Evolutionary conservation across 306 rosid genomes (phyloP).

Genomic region (Bauhinia variegata): DNA sequence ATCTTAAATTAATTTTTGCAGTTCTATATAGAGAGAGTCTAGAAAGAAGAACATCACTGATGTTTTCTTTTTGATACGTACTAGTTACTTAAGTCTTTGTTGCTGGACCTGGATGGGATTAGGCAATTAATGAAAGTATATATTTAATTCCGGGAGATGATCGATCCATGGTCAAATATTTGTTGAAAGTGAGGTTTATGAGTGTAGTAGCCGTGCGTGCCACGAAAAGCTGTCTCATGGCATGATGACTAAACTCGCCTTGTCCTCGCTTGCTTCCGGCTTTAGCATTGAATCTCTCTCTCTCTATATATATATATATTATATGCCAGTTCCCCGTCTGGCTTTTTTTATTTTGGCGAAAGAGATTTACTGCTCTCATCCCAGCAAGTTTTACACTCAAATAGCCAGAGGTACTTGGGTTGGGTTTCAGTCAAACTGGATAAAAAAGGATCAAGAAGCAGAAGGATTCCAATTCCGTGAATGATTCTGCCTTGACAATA

Average conservation of each 20-base stretch:
- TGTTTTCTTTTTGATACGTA: slow-evolving; percentile 36
- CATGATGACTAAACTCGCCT: slow-evolving; percentile 45
- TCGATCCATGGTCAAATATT: slow-evolving; percentile 10
- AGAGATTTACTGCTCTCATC: no score
- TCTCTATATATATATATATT: no score
- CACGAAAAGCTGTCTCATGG: slow-evolving; percentile 48
- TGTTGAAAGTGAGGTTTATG: slow-evolving; percentile 19
- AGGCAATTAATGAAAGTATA: slow-evolving; percentile 3
- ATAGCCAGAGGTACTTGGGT: no score
- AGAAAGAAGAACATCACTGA: slow-evolving; percentile 33
- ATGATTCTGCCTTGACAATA: slow-evolving; percentile 36
- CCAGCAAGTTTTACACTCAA: no score
- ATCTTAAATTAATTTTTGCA: slow-evolving; percentile 4
- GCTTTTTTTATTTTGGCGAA: no score
- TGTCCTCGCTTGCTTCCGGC: slow-evolving; percentile 32
- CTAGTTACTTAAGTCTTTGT: slow-evolving; percentile 22
- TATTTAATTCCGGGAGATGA: slow-evolving; percentile 26
- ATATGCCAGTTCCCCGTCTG: slow-evolving; percentile 4
- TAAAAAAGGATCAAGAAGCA: slow-evolving; percentile 21
- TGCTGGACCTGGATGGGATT: slow-evolving; percentile 14
- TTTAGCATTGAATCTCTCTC: slow-evolving; percentile 44
- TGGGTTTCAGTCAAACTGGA: no score
- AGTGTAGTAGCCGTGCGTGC: slow-evolving; percentile 31
- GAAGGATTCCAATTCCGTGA: slow-evolving; percentile 36
- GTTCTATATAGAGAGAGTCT: slow-evolving; percentile 5